These are phyloP conservation scores for Mucor velutinosus DNA, from an alignment of 371 early-diverging fungal species.

Conservation along the genomic window DNA sequence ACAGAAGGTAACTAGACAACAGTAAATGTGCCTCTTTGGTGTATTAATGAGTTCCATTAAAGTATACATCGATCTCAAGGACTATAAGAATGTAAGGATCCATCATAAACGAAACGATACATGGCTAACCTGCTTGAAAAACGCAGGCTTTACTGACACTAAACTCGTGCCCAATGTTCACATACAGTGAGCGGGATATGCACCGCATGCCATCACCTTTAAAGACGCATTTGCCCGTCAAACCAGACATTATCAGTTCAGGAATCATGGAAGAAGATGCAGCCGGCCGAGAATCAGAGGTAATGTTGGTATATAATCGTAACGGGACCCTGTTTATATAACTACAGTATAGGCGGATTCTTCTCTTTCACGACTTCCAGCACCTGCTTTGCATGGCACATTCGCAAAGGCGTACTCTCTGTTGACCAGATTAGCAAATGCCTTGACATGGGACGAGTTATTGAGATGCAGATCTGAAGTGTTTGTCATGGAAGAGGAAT, in stretches of 20 bases:
- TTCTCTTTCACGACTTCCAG: slow-evolving; percentile 78
- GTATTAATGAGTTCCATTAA: neutral
- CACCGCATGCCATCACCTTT: slow-evolving; percentile 89
- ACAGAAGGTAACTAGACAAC: slow-evolving; percentile 60
- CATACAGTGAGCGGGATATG: slow-evolving; percentile 86
- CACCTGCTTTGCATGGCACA: slow-evolving; percentile 88
- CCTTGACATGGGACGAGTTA: slow-evolving; percentile 95
- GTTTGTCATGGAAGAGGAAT: slow-evolving; percentile 99
- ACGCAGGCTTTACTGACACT: slow-evolving; percentile 85
- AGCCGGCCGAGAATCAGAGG: slow-evolving; percentile 68
- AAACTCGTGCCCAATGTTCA: slow-evolving; percentile 98
- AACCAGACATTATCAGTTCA: slow-evolving; percentile 62
- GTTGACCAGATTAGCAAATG: slow-evolving; percentile 76
- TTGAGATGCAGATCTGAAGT: slow-evolving; percentile 81
- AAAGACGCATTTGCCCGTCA: slow-evolving; percentile 78
- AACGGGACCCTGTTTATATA: neutral
- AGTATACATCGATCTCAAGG: slow-evolving; percentile 83
- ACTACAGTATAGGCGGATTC: slow-evolving; percentile 34
- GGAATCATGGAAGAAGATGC: slow-evolving; percentile 75
- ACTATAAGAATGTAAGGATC: slow-evolving; percentile 73
- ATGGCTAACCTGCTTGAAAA: neutral
- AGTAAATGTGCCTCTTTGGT: too few species aligned
- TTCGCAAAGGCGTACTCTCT: slow-evolving; percentile 87
- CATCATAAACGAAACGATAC: neutral
- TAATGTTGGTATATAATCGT: neutral